A percentile compares a stretch with the other conserved stretches of the same genome.
Evolutionary conservation across 2,329 filamentous ascomycete species (phyloP).

Genomic region (Penicillium sp.): DNA sequence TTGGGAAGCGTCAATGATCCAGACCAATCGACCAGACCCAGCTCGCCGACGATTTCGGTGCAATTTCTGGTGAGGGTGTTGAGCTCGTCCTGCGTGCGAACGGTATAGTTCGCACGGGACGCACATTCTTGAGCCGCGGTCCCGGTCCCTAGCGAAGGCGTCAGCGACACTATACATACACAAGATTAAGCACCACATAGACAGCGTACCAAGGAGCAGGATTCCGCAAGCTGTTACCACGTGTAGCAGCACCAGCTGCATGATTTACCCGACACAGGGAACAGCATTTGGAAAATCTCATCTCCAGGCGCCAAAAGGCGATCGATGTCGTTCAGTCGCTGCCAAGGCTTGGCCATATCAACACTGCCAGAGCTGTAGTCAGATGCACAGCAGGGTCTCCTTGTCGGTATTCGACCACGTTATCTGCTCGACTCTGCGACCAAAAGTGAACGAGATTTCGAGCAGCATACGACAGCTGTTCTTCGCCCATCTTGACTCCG

Average conservation of each 20-base stretch:
- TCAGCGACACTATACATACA: neutral
- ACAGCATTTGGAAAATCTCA: constrained; percentile 1
- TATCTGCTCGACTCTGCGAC: neutral
- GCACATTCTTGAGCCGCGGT: constrained; percentile 3
- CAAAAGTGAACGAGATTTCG: neutral
- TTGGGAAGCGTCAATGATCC: neutral
- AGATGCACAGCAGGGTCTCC: neutral
- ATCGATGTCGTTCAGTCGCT: neutral
- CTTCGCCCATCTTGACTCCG: neutral
- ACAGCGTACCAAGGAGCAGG: neutral
- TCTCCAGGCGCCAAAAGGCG: neutral
- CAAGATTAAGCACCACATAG: neutral
- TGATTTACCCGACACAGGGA: constrained; percentile 1
- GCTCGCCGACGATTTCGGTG: neutral
- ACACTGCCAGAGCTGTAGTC: neutral
- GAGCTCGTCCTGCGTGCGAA: neutral
- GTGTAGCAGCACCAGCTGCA: neutral
- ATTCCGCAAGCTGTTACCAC: neutral
- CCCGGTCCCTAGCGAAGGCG: neutral
- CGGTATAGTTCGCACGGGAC: constrained; percentile 3
- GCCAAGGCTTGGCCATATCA: neutral
- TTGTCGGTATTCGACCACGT: neutral
- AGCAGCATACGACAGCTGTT: neutral
- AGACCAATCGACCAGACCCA: constrained; percentile 6
- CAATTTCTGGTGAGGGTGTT: constrained; percentile 4